Conservation (phyloP, 257 asterid genomes). For the Penstemon davidsonii region DNA sequence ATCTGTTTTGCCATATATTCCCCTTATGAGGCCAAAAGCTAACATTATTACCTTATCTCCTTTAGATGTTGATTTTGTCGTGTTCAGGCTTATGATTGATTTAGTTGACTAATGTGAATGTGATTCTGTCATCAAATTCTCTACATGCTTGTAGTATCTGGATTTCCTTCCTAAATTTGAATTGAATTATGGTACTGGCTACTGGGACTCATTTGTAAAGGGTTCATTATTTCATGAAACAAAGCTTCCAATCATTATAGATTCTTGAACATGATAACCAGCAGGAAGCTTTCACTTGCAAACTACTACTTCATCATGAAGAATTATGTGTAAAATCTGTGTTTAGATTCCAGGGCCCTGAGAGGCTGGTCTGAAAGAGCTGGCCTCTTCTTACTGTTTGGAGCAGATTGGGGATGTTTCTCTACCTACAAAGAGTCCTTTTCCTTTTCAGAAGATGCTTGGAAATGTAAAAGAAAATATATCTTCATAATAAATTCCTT, state of each 20-base stretch:
- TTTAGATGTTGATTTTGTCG: conserved; percentile 7
- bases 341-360: too few species aligned
- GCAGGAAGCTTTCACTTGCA: not conserved
- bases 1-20: not conserved
- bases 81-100: conserved; percentile 3
- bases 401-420: too few species aligned
- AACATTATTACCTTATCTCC: not conserved
- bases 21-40: not conserved
- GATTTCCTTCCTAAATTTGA: not conserved
- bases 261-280: not conserved
- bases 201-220: conserved; percentile 2
- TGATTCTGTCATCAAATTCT: conserved; percentile 18
- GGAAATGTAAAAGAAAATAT: too few species aligned
- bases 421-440: too few species aligned
- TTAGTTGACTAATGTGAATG: not conserved
- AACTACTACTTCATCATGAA: too few species aligned
- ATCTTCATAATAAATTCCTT: too few species aligned
- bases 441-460: too few species aligned
- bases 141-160: not conserved
- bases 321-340: too few species aligned
- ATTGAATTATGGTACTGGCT: not conserved
- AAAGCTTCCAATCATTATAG: conserved; percentile 10
- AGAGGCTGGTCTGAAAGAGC: too few species aligned
- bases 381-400: too few species aligned
- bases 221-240: not conserved